Evolutionary conservation across 2,329 filamentous ascomycete genomes (phyloP), one percentile per base, ranked within the genome.

Genomic region (Chaetomiaceae sp.): DNA sequence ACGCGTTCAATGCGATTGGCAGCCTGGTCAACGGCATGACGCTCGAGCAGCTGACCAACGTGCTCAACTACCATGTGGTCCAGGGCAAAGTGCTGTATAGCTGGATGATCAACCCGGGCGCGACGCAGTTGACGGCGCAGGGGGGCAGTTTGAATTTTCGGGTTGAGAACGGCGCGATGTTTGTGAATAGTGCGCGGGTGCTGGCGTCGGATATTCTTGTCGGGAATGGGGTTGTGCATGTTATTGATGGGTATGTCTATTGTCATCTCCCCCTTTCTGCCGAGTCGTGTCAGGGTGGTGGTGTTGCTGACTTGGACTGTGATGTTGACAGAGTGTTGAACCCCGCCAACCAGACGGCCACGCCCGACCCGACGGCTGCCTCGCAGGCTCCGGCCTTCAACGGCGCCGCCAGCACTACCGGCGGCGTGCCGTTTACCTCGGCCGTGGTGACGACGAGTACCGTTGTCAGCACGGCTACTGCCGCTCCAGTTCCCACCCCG

Each of bases 11-110:
- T 31, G 67, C 71, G 23, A 79, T 87, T 39, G 81, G 77, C 52
- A 80, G 74, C 46, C 70, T 76, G 23, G 63, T 82, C 11, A 65
- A 68, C 25, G 74, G 74, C 53, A 66, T 84, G 27, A 73, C 72
- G 22, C 64, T 68, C 0, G 66, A 74, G 4, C 66, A 80, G 14
- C 71, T 87, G 1, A 66, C 72, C 2, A 66, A 66, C 25, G 75
- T 88, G 47, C 72, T 88, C 31, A 69, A 74, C 23, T 89, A 89
- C 69, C 85, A 89, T 65, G 75, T 88, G 47, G 69, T 88, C 40
- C 72, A 74, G 42, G 76, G 75, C 42, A 73, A 72, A 8, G 74
- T 84, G 1, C 71, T 70, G 50, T 87, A 85, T 69, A 78, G 75
- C 45, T 65, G 57, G 6, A 58, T 62, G 4, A 70, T 73, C 9